Percentiles rank a stretch among this genome's conserved stretches.
Conservation (phyloP, 495 filamentous ascomycete genomes). For the Parachaetomium inaequale region DNA sequence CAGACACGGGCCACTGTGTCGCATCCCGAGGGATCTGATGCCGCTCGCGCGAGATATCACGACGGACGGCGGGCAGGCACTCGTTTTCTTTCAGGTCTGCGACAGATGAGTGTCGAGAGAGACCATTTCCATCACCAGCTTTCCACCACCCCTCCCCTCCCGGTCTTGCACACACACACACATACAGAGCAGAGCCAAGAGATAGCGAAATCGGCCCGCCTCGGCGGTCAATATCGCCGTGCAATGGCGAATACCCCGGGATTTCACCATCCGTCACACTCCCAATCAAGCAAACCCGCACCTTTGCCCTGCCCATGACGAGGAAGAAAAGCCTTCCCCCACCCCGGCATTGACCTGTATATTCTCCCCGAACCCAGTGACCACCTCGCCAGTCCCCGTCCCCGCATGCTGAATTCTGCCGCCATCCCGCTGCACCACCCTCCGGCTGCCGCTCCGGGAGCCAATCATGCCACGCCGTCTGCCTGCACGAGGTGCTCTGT, state of each 20-base stretch:
- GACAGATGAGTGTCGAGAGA: too few species aligned
- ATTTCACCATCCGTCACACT: neutral
- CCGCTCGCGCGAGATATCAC: neutral
- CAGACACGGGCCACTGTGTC: neutral
- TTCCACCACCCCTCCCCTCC: neutral
- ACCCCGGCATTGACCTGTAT: constrained; percentile 5
- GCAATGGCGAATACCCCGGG: neutral
- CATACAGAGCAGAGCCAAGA: neutral
- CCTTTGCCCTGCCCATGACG: neutral
- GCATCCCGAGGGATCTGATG: neutral
- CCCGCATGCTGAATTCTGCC: constrained; percentile 2
- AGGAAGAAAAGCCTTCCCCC: neutral
- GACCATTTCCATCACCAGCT: neutral
- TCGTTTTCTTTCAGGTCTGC: too few species aligned
- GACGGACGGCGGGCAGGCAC: neutral
- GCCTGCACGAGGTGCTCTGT: neutral
- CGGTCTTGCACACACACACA: neutral
- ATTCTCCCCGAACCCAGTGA: neutral
- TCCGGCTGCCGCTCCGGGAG: neutral
- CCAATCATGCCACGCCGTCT: neutral
- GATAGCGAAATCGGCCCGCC: neutral
- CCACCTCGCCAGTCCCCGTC: neutral
- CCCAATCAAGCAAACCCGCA: neutral
- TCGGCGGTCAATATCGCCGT: neutral
- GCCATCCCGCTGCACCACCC: neutral